Evolutionary conservation across 768 basidiomycete species (phyloP).

Genomic region (Mrakia blollopis): DNA sequence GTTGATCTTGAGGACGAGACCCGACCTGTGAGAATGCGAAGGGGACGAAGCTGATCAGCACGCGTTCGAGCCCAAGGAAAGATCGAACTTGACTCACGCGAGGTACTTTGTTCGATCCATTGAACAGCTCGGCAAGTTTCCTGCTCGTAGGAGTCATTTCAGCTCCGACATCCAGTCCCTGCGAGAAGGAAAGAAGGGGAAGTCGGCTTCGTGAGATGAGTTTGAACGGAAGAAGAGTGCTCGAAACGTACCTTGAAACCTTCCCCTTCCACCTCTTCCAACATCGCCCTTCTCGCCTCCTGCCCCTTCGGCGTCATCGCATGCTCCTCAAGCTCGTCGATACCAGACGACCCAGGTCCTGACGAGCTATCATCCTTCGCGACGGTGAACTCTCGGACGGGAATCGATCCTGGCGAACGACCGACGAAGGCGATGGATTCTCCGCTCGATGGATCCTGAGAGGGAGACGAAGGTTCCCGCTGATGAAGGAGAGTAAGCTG

Average conservation of each 20-base stretch:
- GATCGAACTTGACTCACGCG: neutral
- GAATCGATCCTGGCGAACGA: constrained; percentile 2
- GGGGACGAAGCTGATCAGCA: neutral
- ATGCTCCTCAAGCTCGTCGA: neutral
- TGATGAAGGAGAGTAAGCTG: neutral
- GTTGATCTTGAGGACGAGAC: neutral
- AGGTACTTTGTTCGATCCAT: neutral
- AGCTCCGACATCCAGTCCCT: neutral
- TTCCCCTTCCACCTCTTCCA: neutral
- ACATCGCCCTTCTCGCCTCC: constrained; percentile 1
- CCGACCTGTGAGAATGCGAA: neutral
- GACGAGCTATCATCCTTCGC: constrained; percentile 9
- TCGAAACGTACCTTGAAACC: neutral
- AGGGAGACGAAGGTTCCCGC: neutral
- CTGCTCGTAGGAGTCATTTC: neutral
- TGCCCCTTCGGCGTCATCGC: neutral
- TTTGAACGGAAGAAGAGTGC: neutral
- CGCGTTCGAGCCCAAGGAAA: neutral
- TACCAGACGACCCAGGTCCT: neutral
- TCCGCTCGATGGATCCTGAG: neutral
- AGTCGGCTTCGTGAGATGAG: neutral
- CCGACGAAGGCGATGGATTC: constrained; percentile 4
- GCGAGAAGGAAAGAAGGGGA: neutral
- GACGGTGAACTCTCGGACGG: neutral
- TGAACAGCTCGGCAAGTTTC: neutral